These are phyloP conservation scores for Kwoniella botswanensis DNA, from an alignment of 768 basidiomycete species.

Conservation along the genomic window DNA sequence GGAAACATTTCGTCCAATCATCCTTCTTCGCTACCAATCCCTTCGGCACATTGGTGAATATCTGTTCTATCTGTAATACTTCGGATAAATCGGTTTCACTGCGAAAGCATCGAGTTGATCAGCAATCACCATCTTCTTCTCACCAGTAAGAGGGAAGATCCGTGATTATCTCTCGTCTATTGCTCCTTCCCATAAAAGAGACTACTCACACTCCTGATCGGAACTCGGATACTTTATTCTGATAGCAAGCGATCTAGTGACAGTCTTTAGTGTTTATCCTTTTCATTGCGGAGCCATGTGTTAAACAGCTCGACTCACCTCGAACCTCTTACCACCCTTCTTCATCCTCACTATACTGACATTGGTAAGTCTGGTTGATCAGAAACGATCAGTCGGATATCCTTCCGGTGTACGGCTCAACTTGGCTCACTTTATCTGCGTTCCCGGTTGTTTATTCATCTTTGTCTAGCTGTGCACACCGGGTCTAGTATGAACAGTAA, in stretches of 20 bases:
- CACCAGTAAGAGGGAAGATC: too few relatives aligned
- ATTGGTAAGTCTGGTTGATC: constrained; percentile 77
- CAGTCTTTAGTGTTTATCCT: not conserved
- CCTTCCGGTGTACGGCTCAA: not conserved
- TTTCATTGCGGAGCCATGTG: too few relatives aligned
- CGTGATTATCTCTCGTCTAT: too few relatives aligned
- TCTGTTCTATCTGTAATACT: constrained; percentile 92
- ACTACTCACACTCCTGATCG: constrained; percentile 79
- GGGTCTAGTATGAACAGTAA: too few relatives aligned
- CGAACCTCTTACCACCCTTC: constrained; percentile 97
- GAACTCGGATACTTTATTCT: constrained; percentile 99
- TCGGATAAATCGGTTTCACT: constrained; percentile 94
- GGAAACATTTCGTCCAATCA: constrained; percentile 91
- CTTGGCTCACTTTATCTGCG: constrained; percentile 54
- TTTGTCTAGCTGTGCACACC: not conserved
- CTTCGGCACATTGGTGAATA: constrained; percentile 95
- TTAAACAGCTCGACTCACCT: constrained; percentile 64
- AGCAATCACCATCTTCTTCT: too few relatives aligned
- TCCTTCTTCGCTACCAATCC: constrained; percentile 87
- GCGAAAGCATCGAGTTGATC: not conserved
- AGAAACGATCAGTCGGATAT: not conserved
- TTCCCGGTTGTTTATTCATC: constrained; percentile 54
- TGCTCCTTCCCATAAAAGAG: not conserved
- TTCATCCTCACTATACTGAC: constrained; percentile 94
- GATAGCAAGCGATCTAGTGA: constrained; percentile 90